These are phyloP conservation scores for Triglochin maritima DNA, from an alignment of 106 monocot species.

Conservation along the genomic window DNA sequence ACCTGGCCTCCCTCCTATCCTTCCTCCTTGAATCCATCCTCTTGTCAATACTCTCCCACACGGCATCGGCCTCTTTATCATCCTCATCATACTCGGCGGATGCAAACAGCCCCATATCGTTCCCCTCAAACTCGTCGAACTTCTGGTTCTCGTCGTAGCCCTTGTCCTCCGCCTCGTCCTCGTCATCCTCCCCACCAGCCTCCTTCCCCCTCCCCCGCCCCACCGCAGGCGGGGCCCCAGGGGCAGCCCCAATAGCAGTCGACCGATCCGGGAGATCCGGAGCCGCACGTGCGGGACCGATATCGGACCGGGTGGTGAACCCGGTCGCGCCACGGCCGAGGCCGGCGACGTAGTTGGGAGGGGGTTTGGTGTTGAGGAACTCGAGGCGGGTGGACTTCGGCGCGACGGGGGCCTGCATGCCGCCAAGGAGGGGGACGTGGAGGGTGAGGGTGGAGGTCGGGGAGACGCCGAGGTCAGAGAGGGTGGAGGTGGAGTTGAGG, in stretches of 20 bases:
- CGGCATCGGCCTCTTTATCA: constrained; percentile 90
- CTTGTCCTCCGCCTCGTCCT: constrained; percentile 79
- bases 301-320: constrained; percentile 95
- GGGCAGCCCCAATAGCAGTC: constrained; percentile 10
- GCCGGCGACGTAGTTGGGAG: constrained; percentile 90
- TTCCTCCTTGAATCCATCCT: constrained; percentile 84
- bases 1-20: constrained; percentile 77
- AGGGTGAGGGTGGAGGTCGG: constrained; percentile 26
- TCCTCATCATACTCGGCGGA: constrained; percentile 98
- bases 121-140: constrained; percentile 98
- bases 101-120: constrained; percentile 88
- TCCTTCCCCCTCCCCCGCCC: constrained; percentile 43
- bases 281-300: constrained; percentile 88
- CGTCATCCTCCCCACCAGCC: constrained; percentile 39
- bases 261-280: constrained; percentile 86
- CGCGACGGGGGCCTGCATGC: constrained; percentile 23
- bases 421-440: constrained; percentile 40
- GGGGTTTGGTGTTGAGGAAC: constrained; percentile 89
- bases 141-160: constrained; percentile 99
- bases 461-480: constrained; percentile 39
- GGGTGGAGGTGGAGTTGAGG: constrained; percentile 27
- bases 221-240: constrained; percentile 17
- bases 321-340: constrained; percentile 97
- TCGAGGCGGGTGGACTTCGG: constrained; percentile 54
- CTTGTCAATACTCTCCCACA: constrained; percentile 90